A percentile compares a stretch with the other conserved stretches of the same genome.
Conservation (phyloP, 257 asterid genomes). For the Fraxinus excelsior region DNA sequence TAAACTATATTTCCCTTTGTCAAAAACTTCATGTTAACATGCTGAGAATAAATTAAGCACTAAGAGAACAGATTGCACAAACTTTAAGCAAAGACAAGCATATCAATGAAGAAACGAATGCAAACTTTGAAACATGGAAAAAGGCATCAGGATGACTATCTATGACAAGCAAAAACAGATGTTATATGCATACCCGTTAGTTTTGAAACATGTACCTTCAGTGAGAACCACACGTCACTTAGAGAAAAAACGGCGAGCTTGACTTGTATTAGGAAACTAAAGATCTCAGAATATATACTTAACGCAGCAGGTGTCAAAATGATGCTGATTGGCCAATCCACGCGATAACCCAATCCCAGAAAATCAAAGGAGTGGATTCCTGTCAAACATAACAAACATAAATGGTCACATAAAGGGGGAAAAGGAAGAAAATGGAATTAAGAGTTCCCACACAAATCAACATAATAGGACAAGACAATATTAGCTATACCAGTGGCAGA, state of each 20-base stretch:
- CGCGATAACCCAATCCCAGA: conserved; percentile 90
- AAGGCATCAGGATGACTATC: neutral
- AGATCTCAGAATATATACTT: conserved; percentile 78
- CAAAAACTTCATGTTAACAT: neutral
- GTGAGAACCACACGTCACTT: conserved; percentile 77
- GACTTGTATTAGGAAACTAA: conserved; percentile 85
- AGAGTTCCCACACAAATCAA: neutral
- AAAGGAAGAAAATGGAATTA: conserved; percentile 20
- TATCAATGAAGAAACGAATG: neutral
- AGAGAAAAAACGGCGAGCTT: conserved; percentile 94
- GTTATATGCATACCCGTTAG: conserved; percentile 6
- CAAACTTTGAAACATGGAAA: conserved; percentile 5
- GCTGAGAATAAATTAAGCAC: conserved; percentile 1
- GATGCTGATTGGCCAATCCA: conserved; percentile 92
- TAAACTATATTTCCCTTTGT: neutral
- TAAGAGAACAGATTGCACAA: neutral
- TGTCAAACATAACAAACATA: conserved; percentile 47
- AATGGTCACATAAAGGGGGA: conserved; percentile 22
- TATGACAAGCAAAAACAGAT: conserved; percentile 17
- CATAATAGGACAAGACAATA: conserved; percentile 7
- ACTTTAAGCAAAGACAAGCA: neutral
- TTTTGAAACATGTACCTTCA: conserved; percentile 59
- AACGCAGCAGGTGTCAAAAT: conserved; percentile 78
- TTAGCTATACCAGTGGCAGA: conserved; percentile 56
- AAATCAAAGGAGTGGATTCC: conserved; percentile 84